Conservation (phyloP, 345 rosid genomes). For the Ricinus communis region DNA sequence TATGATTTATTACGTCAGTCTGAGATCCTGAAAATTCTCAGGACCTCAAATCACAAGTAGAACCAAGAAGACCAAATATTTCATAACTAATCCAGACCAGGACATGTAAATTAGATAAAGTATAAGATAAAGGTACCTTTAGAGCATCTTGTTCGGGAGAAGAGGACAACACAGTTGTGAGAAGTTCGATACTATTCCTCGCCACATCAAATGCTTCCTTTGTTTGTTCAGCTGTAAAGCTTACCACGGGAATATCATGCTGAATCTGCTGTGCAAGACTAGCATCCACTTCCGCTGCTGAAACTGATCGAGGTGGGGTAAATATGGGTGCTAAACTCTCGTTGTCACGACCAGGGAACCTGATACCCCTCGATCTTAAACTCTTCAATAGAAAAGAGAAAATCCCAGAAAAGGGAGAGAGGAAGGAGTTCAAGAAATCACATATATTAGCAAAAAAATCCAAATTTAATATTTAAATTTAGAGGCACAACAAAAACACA, state of each 20-base stretch:
- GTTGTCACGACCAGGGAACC: slow-evolving; percentile 92
- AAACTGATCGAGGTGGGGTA: slow-evolving; percentile 80
- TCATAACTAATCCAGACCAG: not conserved
- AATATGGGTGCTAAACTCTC: slow-evolving; percentile 96
- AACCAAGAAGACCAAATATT: not conserved
- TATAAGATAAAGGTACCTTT: slow-evolving; percentile 46
- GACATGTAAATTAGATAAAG: not conserved
- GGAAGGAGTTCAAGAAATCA: slow-evolving; percentile 11
- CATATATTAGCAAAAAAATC: not conserved
- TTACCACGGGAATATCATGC: slow-evolving; percentile 53
- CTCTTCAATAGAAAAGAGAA: slow-evolving; percentile 42
- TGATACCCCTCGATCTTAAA: slow-evolving; percentile 82
- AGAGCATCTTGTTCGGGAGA: slow-evolving; percentile 78
- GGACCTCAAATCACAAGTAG: not conserved
- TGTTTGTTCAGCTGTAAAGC: slow-evolving; percentile 74
- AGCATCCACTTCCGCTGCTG: slow-evolving; percentile 54
- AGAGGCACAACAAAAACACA: not conserved
- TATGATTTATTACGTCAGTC: not conserved
- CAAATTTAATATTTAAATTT: not conserved
- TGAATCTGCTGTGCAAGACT: slow-evolving; percentile 51
- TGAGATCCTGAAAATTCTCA: not conserved
- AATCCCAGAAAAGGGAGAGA: slow-evolving; percentile 12
- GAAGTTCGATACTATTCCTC: slow-evolving; percentile 86
- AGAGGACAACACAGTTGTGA: slow-evolving; percentile 71
- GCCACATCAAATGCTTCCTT: slow-evolving; percentile 95